A percentile compares a stretch with the other conserved stretches of the same genome.
Evolutionary conservation across 2,329 filamentous ascomycete species (phyloP).

Genomic region (Niveomyces coronatus): DNA sequence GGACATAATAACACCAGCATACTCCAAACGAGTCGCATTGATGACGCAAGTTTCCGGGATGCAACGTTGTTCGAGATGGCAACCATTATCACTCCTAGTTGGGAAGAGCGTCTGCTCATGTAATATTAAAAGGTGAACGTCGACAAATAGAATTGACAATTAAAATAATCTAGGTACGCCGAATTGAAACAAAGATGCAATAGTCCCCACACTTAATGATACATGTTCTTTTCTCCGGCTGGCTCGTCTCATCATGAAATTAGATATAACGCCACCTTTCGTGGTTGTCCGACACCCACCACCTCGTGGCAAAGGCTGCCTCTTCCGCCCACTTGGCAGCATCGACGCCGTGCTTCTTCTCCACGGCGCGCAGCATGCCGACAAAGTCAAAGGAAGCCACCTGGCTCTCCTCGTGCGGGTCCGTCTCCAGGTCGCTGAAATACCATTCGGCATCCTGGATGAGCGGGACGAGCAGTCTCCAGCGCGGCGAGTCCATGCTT

Average conservation of each 20-base stretch:
- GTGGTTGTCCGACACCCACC: conserved; percentile 26
- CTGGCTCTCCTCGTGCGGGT: conserved; percentile 20
- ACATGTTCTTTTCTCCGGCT: not conserved
- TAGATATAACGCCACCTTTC: conserved; percentile 23
- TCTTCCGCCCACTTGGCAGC: conserved; percentile 23
- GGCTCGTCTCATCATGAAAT: conserved; percentile 3
- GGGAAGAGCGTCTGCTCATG: no score
- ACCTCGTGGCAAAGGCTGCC: conserved; percentile 23
- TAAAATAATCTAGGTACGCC: not conserved
- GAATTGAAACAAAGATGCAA: not conserved
- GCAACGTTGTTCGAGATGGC: no score
- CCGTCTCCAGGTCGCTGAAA: conserved; percentile 20
- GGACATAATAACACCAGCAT: no score
- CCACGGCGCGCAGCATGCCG: conserved; percentile 11
- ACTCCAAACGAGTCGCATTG: no score
- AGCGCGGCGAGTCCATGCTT: conserved; percentile 19
- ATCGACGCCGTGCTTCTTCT: conserved; percentile 16
- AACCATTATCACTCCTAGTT: no score
- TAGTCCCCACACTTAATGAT: not conserved
- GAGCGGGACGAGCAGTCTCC: conserved; percentile 22
- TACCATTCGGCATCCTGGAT: conserved; percentile 22
- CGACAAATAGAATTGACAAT: no score
- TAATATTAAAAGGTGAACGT: no score
- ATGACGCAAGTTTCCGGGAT: no score
- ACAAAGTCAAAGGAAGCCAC: conserved; percentile 10